Percentiles rank a stretch among this genome's conserved stretches.
Conservation (phyloP, 2,329 filamentous ascomycete genomes). For the Thelonectria rubi region DNA sequence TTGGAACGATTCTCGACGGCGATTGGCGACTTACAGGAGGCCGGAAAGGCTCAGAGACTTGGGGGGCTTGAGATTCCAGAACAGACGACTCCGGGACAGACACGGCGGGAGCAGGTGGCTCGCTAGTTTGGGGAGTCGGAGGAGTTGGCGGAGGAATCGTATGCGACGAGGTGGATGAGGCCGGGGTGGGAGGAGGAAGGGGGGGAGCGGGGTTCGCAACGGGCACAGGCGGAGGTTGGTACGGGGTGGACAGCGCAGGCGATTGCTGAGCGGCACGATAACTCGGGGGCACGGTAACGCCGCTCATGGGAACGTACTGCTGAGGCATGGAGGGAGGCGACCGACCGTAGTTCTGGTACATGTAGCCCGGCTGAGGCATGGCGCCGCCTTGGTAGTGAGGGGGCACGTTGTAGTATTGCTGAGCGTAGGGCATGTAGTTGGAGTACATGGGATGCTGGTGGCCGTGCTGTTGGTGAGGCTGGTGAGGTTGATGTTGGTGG, state of each 20-base stretch:
- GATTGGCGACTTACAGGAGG: conserved; percentile 56
- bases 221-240: conserved; percentile 61
- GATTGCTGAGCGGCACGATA: conserved; percentile 62
- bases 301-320: conserved; percentile 64
- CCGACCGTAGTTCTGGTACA: conserved; percentile 60
- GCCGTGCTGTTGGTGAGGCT: conserved; percentile 47
- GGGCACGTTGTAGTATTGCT: conserved; percentile 62
- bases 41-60: conserved; percentile 49
- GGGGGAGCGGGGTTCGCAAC: conserved; percentile 58
- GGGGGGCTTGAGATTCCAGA: conserved; percentile 34
- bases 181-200: conserved; percentile 60
- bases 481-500: conserved; percentile 43
- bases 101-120: conserved; percentile 42
- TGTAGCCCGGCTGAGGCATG: conserved; percentile 57
- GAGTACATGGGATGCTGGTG: conserved; percentile 60
- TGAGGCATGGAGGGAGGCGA: conserved; percentile 64
- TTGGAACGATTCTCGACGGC: neutral
- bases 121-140: conserved; percentile 53
- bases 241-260: conserved; percentile 64
- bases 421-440: conserved; percentile 61
- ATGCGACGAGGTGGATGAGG: conserved; percentile 60
- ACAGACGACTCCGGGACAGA: conserved; percentile 39
- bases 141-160: conserved; percentile 57
- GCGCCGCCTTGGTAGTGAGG: conserved; percentile 48
- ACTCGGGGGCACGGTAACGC: conserved; percentile 54